Evolutionary conservation across 1,284 basidiomycete genomes (phyloP).

Genomic region (Ceratobasidium sp.): DNA sequence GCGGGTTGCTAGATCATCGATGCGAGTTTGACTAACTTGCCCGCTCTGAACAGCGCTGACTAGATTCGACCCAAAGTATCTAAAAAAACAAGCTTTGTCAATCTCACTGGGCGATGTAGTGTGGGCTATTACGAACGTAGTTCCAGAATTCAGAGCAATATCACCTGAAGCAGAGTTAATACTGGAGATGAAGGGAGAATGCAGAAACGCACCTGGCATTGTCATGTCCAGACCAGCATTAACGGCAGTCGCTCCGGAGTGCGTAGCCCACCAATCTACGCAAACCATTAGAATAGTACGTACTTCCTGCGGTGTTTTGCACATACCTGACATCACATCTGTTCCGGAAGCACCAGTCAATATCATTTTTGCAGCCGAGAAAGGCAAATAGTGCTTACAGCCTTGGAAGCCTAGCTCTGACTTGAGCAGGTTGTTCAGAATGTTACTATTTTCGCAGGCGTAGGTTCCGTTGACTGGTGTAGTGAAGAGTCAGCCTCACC

Average conservation of each 20-base stretch:
- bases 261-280: conserved; percentile 41
- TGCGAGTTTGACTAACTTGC: conserved; percentile 61
- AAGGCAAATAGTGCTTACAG: conserved; percentile 47
- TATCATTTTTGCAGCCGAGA: neutral
- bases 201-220: conserved; percentile 38
- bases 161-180: conserved; percentile 36
- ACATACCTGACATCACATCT: conserved; percentile 41
- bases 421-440: conserved; percentile 71
- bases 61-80: conserved; percentile 67
- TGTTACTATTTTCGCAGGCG: conserved; percentile 74
- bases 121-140: conserved; percentile 21
- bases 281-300: neutral
- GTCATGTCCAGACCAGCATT: conserved; percentile 72
- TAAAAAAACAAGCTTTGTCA: conserved; percentile 54
- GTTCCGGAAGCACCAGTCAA: neutral
- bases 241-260: conserved; percentile 50
- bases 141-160: conserved; percentile 24
- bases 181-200: neutral
- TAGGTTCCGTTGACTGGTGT: conserved; percentile 73
- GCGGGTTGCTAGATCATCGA: conserved; percentile 72
- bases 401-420: conserved; percentile 68
- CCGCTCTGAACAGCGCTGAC: conserved; percentile 65
- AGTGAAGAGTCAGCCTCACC: conserved; percentile 53
- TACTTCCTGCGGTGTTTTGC: neutral
- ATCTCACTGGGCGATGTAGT: conserved; percentile 34